Conservation (phyloP, 139 green algal species). For the Helicosporidium sp. region DNA sequence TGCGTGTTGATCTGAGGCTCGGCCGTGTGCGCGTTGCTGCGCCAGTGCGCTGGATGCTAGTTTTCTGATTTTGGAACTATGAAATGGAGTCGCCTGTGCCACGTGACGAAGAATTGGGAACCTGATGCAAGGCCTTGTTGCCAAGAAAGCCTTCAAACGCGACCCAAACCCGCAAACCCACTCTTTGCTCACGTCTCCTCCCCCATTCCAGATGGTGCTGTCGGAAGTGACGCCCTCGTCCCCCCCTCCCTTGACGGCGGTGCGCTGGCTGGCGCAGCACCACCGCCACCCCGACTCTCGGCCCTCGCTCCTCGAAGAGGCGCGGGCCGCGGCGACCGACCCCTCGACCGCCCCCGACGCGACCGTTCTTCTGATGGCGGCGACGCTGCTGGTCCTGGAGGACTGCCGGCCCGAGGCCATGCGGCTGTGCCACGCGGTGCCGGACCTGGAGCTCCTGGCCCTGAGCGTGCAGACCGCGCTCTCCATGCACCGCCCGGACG, state of each 20-base stretch:
- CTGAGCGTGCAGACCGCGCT: slow-evolving; percentile 66
- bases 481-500: slow-evolving; percentile 75
- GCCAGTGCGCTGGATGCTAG: no score
- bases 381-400: neutral
- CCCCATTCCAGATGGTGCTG: slow-evolving; percentile 81
- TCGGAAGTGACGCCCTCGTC: slow-evolving; percentile 57
- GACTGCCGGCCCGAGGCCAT: neutral
- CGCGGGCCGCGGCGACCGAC: slow-evolving; percentile 51
- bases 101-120: no score
- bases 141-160: no score
- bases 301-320: slow-evolving; percentile 39
- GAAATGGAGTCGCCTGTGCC: no score
- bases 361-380: slow-evolving; percentile 47
- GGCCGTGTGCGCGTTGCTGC: no score
- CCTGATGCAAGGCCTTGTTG: no score
- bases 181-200: no score
- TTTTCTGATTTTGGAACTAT: no score
- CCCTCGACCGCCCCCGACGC: slow-evolving; percentile 44
- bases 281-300: slow-evolving; percentile 42
- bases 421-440: neutral
- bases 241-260: slow-evolving; percentile 57
- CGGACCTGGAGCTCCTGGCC: slow-evolving; percentile 23
- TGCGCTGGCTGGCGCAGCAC: slow-evolving; percentile 76
- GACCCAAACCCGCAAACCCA: no score
- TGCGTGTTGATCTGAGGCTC: no score